Conservation (phyloP, 1,284 basidiomycete genomes). For the Fomitopsis palustris region DNA sequence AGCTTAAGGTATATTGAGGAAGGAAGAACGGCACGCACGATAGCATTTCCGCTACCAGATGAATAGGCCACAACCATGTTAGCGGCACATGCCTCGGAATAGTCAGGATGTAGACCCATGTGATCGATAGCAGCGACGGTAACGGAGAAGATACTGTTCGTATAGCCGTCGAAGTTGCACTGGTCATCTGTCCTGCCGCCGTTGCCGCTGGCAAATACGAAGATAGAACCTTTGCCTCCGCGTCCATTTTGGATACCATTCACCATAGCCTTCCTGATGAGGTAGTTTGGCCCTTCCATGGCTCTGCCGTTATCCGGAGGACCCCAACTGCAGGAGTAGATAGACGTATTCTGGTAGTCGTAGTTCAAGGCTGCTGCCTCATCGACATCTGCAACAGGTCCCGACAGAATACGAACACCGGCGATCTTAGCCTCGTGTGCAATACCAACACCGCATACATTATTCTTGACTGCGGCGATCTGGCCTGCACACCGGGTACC, state of each 20-base stretch:
- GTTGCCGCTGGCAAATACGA: conserved; percentile 98
- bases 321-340: conserved; percentile 98
- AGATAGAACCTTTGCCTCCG: conserved; percentile 88
- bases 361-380: conserved; percentile 96
- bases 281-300: conserved; percentile 92
- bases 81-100: conserved; percentile 95
- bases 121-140: conserved; percentile 94
- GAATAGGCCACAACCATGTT: conserved; percentile 97
- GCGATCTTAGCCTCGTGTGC: conserved; percentile 91
- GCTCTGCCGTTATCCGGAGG: conserved; percentile 93
- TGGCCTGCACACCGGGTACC: conserved; percentile 98
- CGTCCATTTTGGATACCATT: conserved; percentile 95
- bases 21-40: conserved; percentile 59
- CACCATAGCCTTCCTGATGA: conserved; percentile 93
- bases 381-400: conserved; percentile 96
- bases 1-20: not conserved
- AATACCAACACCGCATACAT: conserved; percentile 93
- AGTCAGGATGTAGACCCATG: conserved; percentile 92
- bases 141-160: conserved; percentile 95
- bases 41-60: conserved; percentile 92
- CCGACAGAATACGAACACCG: conserved; percentile 93
- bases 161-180: conserved; percentile 99
- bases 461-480: conserved; percentile 95
- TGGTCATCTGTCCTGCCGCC: conserved; percentile 91
- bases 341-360: conserved; percentile 89